Evolutionary conservation across 1,139 yeast species (phyloP).

Genomic region (Lizanozyma gosingica): DNA sequence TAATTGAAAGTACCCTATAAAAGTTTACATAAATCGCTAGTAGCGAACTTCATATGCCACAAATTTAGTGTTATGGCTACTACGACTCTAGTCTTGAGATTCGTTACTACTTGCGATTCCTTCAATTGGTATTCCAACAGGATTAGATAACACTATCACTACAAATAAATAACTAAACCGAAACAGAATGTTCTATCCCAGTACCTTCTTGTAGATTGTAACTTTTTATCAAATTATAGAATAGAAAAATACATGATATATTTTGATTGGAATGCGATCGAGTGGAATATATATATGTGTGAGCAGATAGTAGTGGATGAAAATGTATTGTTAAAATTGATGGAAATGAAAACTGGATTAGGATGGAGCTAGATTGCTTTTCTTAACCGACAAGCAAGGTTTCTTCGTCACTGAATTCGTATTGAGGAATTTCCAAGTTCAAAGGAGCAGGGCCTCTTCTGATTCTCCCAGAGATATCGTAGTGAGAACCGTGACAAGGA

Average conservation of each 20-base stretch:
- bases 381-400: conserved; percentile 63
- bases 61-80: too few relatives aligned
- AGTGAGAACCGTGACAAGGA: conserved; percentile 99
- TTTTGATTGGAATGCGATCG: not conserved
- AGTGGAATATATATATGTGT: not conserved
- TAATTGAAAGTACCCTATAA: too few relatives aligned
- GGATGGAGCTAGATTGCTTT: conserved; percentile 1
- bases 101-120: too few relatives aligned
- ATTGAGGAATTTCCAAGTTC: conserved; percentile 93
- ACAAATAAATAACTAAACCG: too few relatives aligned
- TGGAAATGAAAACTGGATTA: conserved; percentile 1
- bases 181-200: too few relatives aligned
- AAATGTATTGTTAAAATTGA: conserved; percentile 1
- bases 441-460: conserved; percentile 99
- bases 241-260: not conserved
- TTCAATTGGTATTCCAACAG: too few relatives aligned
- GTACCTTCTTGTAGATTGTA: too few relatives aligned
- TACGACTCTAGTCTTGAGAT: too few relatives aligned
- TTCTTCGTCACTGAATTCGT: conserved; percentile 71
- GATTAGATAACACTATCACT: too few relatives aligned
- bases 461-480: conserved; percentile 99
- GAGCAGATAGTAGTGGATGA: conserved; percentile 1
- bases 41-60: too few relatives aligned
- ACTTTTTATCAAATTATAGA: not conserved
- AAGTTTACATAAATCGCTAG: too few relatives aligned